Conservation (phyloP, 768 basidiomycete species). For the Amanita fuliginea region DNA sequence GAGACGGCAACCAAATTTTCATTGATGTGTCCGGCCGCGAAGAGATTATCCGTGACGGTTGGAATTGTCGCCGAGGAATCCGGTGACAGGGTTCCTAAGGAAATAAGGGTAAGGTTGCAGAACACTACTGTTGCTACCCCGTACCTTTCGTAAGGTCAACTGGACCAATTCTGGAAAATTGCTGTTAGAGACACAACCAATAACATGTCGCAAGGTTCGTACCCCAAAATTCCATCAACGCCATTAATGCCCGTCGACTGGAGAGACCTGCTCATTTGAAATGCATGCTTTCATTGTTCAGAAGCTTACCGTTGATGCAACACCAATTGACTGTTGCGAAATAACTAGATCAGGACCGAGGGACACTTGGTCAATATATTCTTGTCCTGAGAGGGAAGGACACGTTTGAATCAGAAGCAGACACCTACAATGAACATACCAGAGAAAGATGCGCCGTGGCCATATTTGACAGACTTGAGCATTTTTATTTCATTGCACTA, state of each 20-base stretch:
- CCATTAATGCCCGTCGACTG: conserved; percentile 32
- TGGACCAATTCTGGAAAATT: conserved; percentile 48
- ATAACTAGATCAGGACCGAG: conserved; percentile 39
- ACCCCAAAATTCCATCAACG: conserved; percentile 61
- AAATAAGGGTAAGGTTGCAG: neutral
- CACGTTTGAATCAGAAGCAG: neutral
- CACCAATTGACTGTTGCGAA: conserved; percentile 46
- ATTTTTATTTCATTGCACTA: neutral
- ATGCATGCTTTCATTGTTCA: neutral
- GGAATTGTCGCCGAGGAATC: conserved; percentile 24
- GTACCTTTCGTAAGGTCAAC: conserved; percentile 37
- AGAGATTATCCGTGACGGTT: conserved; percentile 49
- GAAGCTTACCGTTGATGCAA: conserved; percentile 27
- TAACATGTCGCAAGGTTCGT: conserved; percentile 8
- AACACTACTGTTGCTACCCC: neutral
- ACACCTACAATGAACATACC: conserved; percentile 19
- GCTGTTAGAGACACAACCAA: neutral
- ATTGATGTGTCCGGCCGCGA: conserved; percentile 25
- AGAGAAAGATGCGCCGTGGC: conserved; percentile 48
- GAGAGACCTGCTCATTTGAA: neutral
- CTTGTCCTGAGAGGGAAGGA: conserved; percentile 18
- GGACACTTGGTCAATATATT: conserved; percentile 44
- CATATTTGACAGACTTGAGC: conserved; percentile 41
- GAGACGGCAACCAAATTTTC: conserved; percentile 35
- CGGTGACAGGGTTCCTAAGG: conserved; percentile 22